Evolutionary conservation across 225 moss, liverwort and hornwort species (phyloP).

Genomic region (Climacium dendroides): DNA sequence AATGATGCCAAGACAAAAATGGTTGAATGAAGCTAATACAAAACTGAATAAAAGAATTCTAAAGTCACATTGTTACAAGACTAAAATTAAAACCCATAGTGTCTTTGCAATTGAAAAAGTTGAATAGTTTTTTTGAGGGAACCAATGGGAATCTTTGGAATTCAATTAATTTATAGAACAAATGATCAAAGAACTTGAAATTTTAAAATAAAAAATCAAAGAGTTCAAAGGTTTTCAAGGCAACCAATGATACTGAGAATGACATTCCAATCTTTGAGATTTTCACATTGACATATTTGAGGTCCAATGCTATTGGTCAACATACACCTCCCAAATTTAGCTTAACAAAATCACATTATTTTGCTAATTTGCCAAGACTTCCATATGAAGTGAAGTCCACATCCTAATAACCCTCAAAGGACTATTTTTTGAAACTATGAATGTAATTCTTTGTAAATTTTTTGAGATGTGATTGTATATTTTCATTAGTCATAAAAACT

Average conservation of each 20-base stretch:
- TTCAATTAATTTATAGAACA: not conserved
- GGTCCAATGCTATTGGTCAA: rapidly evolving
- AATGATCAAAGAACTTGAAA: rapidly evolving
- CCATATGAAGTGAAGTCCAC: not conserved
- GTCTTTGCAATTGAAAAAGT: not conserved
- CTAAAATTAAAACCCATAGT: not conserved
- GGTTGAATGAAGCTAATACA: not conserved
- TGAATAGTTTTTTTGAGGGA: not conserved
- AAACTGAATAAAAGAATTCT: too few relatives aligned
- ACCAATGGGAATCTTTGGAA: not conserved
- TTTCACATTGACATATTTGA: not conserved
- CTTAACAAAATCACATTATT: not conserved
- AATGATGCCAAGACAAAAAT: not conserved
- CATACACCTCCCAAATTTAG: not conserved
- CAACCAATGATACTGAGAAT: too few relatives aligned
- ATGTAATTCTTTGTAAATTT: not conserved
- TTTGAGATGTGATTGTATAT: not conserved
- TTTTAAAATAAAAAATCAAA: not conserved
- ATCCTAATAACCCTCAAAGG: not conserved
- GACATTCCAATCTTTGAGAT: not conserved
- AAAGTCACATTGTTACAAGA: not conserved
- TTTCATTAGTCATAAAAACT: not conserved
- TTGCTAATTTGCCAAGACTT: not conserved
- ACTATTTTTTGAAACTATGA: not conserved
- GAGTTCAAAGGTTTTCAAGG: not conserved